These are phyloP conservation scores for Spathaspora passalidarum DNA, from an alignment of 805 yeast species.

Conservation along the genomic window DNA sequence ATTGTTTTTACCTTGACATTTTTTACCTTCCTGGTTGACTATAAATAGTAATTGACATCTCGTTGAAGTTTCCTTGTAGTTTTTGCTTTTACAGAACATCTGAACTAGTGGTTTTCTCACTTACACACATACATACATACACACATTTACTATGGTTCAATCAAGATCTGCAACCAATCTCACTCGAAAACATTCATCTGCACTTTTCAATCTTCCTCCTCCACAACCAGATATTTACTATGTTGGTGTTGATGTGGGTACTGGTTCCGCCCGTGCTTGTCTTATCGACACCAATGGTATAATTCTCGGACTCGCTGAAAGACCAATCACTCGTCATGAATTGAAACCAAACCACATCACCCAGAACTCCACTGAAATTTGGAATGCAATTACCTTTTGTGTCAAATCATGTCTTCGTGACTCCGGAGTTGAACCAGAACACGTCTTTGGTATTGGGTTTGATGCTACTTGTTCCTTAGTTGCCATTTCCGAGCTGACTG, in stretches of 20 bases:
- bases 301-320: slow-evolving; percentile 73
- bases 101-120: too few relatives aligned
- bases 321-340: slow-evolving; percentile 76
- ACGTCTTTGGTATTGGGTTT: slow-evolving; percentile 85
- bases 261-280: slow-evolving; percentile 96
- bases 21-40: neutral
- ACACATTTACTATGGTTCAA: slow-evolving; percentile 14
- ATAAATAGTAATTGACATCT: neutral
- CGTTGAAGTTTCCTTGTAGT: neutral
- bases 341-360: slow-evolving; percentile 71
- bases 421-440: slow-evolving; percentile 63
- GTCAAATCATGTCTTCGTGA: slow-evolving; percentile 73
- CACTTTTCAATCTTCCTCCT: slow-evolving; percentile 36
- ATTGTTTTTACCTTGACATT: neutral
- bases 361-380: slow-evolving; percentile 87
- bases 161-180: slow-evolving; percentile 30
- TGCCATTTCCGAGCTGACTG: slow-evolving; percentile 62
- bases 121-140: neutral
- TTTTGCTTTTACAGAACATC: neutral
- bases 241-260: slow-evolving; percentile 93
- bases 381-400: slow-evolving; percentile 84
- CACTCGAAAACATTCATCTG: slow-evolving; percentile 37
- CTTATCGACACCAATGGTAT: slow-evolving; percentile 81
- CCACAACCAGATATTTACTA: slow-evolving; percentile 51
- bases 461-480: slow-evolving; percentile 97